phyloP scores from a whole-genome alignment of 129 eudicot species.

The carrot (Daucus carota) region DH1_v3.0 NC_030383.2:9954501-9955000 shows the following conservation, averaged over 20 bases:
- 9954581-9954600: constrained; percentile 36
- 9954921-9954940: constrained; percentile 62
- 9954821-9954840: constrained; percentile 47
- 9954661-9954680: constrained; percentile 58
- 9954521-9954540: constrained; percentile 93
- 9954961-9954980: constrained; percentile 81
- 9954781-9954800: constrained; percentile 90
- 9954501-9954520: constrained; percentile 95
- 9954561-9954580: constrained; percentile 55
- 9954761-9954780: constrained; percentile 76
- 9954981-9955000: constrained; percentile 74
- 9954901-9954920: constrained; percentile 86
- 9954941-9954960: constrained; percentile 63
- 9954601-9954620: constrained; percentile 29
- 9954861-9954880: constrained; percentile 28
- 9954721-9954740: constrained; percentile 57
- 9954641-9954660: constrained; percentile 40
- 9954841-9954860: constrained; percentile 38
- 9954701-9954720: constrained; percentile 46
- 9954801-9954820: constrained; percentile 87
- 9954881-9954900: constrained; percentile 53
- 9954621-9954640: constrained; percentile 37
- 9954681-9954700: constrained; percentile 36
- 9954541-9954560: constrained; percentile 62
- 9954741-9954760: constrained; percentile 55